Base-by-base conservation (phyloP, 805 yeast genomes). In the Torulaspora delbrueckii region DNA sequence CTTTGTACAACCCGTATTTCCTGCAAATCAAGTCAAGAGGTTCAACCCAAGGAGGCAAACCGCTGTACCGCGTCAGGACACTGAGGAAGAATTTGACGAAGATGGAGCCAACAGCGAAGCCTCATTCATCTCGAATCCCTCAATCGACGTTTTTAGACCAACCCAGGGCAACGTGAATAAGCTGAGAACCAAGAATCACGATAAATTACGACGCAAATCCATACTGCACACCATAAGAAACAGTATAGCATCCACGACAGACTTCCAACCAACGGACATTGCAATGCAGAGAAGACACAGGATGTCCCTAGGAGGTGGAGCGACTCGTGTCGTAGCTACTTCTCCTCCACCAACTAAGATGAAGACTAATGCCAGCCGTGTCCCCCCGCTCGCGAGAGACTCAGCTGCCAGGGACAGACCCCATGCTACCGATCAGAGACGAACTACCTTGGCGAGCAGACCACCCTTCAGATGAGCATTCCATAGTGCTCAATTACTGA, bases 71-170 rank as follows among this genome's bases (percentile, higher is more conserved):
- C 18, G 19, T 1, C 34, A 31, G 5, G 19, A 13, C 16, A 13
- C 8, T 7, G 37, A 13, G 26, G 16, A n/a, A n/a, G 38, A 33
- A 13, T 50, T 45, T 8, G 55, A 40, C 8, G 48, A 45, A 34
- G 51, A 51, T 14, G 68, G 60, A 16, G 61, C 53, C 34, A 60
- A 52, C 23, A 64, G 67, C 38, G 68, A 62, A 34, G 68, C 66
- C 3, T 64, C 68, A 1, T 64, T 64, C 44, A 57, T 64, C 5
- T 46, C 64, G 16, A 62, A 64, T 38, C 68, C 68, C 2, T 44
- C 58, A 5, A 37, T 48, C 8, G 36, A 36, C 7, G 27, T 35
- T n/a, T 23, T 44, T 10, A 37, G 32, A n/a, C 35, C 42, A 2
- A 45, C 22, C 8, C 46, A 36, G 30, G 42, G 39, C n/a, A 22